phyloP scores from a whole-genome alignment of 208 protist genomes.

The Acanthamoeba royreba region DNA sequence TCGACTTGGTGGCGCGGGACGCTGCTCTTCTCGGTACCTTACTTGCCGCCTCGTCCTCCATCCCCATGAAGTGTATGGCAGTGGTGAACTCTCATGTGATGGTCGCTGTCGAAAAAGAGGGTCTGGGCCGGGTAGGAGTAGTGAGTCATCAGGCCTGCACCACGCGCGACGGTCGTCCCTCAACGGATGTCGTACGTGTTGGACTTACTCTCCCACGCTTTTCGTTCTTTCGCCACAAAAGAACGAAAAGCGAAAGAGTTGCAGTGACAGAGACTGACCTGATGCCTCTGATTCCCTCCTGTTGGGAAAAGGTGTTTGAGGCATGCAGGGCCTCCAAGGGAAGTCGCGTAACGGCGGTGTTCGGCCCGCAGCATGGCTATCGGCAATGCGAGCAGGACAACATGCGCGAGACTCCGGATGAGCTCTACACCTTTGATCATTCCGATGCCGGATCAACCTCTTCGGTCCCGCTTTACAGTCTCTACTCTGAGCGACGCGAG shows the following conservation, averaged over 20 bases:
- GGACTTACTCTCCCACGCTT: background rate
- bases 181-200: background rate
- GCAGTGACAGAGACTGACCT: too few relatives aligned
- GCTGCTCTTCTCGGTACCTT: background rate
- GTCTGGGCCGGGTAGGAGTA: background rate
- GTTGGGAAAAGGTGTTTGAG: conserved; percentile 7
- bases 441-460: too few relatives aligned
- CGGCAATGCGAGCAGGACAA: conserved; percentile 16
- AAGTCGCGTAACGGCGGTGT: background rate
- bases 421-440: background rate
- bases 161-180: background rate
- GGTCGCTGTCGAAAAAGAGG: background rate
- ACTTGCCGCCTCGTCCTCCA: too few relatives aligned
- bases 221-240: background rate
- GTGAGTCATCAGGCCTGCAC: background rate
- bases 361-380: background rate
- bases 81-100: too few relatives aligned
- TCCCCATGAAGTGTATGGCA: too few relatives aligned
- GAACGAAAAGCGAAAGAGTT: too few relatives aligned
- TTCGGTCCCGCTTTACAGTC: conserved; percentile 27
- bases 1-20: background rate
- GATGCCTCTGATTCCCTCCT: too few relatives aligned
- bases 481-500: conserved; percentile 25
- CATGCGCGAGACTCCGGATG: conserved; percentile 18
- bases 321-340: background rate